Percentiles rank a stretch among this genome's conserved stretches.
Conservation (phyloP, 2,329 filamentous ascomycete genomes). For the Thielaviopsis punctulata region DNA sequence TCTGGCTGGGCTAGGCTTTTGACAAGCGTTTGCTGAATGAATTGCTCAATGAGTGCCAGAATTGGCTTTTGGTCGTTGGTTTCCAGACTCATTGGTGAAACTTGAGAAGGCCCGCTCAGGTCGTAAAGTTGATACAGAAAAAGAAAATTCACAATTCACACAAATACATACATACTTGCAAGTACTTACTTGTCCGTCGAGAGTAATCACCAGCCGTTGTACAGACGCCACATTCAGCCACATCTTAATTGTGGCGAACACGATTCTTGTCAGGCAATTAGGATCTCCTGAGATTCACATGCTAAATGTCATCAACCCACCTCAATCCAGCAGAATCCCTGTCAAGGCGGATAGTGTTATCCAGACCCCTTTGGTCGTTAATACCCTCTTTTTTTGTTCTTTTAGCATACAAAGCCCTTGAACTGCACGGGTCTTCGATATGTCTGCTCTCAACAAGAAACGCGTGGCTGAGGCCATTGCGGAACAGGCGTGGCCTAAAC, state of each 20-base stretch:
- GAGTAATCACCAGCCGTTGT: not conserved
- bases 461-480: conserved; percentile 23
- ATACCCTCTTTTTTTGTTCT: not conserved
- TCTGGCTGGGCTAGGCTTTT: not conserved
- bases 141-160: not conserved
- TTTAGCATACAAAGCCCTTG: not conserved
- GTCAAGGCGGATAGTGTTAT: not conserved
- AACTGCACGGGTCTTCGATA: not conserved
- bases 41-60: not conserved
- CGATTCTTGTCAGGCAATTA: not conserved
- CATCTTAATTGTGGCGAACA: not conserved
- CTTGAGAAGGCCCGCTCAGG: too few relatives aligned
- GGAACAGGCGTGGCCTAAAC: conserved; percentile 25
- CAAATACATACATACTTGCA: not conserved
- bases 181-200: not conserved
- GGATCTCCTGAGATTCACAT: not conserved
- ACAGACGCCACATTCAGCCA: conserved; percentile 7
- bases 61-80: not conserved
- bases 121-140: not conserved
- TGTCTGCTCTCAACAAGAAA: conserved; percentile 21
- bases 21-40: conserved; percentile 2
- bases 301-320: not conserved
- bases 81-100: not conserved
- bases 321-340: not conserved
- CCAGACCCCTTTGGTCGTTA: too few relatives aligned